These are phyloP conservation scores for Beauveria scarabaeidicola DNA, from an alignment of 2,329 filamentous ascomycete genomes.

Conservation along the genomic window DNA sequence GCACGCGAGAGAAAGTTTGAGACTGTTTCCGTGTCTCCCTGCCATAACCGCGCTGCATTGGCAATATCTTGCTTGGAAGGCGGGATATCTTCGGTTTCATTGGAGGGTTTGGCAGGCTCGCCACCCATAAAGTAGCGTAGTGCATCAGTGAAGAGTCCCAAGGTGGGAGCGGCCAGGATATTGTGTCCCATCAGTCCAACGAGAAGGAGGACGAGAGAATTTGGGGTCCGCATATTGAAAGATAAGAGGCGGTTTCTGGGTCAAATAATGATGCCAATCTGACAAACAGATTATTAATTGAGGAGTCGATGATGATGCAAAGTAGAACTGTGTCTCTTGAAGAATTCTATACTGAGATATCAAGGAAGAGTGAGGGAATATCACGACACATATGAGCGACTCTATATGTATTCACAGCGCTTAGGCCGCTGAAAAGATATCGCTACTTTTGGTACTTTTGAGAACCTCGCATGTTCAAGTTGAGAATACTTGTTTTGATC, in stretches of 20 bases:
- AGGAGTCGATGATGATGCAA: no score
- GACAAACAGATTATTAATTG: no score
- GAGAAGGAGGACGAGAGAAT: neutral
- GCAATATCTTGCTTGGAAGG: neutral
- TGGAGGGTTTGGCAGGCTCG: neutral
- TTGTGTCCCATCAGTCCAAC: neutral
- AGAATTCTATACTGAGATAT: neutral
- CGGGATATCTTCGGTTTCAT: no score
- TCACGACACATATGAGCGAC: neutral
- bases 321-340: no score
- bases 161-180: neutral
- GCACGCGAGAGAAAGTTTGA: constrained; percentile 14
- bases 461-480: neutral
- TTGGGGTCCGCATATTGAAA: neutral
- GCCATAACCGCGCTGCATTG: constrained; percentile 3
- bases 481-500: neutral
- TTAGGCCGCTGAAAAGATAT: neutral
- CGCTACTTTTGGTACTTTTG: neutral
- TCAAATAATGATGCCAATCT: no score
- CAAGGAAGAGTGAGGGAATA: neutral
- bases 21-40: constrained; percentile 12
- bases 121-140: neutral
- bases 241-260: neutral
- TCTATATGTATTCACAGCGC: neutral
- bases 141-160: neutral